Base-by-base conservation (phyloP, 331 rosid genomes). In the Malus hybrid region DNA sequence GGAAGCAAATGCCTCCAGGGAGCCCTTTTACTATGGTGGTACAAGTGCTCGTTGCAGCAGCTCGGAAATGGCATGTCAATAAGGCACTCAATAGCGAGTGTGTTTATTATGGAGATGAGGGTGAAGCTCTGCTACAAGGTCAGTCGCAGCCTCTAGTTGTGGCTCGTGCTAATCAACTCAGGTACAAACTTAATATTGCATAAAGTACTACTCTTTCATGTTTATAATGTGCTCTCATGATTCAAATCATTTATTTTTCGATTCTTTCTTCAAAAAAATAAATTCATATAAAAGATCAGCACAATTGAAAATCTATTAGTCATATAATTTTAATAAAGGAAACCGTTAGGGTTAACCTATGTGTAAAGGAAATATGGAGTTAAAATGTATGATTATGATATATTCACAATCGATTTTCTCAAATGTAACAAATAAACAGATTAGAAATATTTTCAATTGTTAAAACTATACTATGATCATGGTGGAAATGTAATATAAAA, bases 1-100 rank as follows among this genome's bases (percentile, higher is more conserved):
- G 86, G 28, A 74, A 75, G 28, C 84, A 87, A 70, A 63, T 81
- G 78, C 90, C 87, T 4, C 9, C 68, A 0, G 90, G 87, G 1
- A 84, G 95, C 22, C 67, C 67, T 26, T 72, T 72, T 30, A 57
- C 76, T 1, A 15, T 77, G 55, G 33, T 85, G 78, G 89, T 81
- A 64, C 76, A 82, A 63, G 95, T 89, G 3, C 72, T 82, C 18
- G 85, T 80, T 0, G 86, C 90, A 0, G 85, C 84, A 0, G 5
- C 44, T 5, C 79, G 83, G 6, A 89, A 89, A 57, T 82, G 86
- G 86, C 86, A 79, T 53, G 55, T 87, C 67, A 28, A 48, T 0
- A 8, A 2, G 77, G 81, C 73, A 6, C 57, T 14, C 6, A 14
- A 16, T 57, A 6, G 15, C 11, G 52, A 71, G 6, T 7, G 26